Base-by-base conservation (phyloP, 768 basidiomycete species). In the Tricholoma bakamatsutake region DNA sequence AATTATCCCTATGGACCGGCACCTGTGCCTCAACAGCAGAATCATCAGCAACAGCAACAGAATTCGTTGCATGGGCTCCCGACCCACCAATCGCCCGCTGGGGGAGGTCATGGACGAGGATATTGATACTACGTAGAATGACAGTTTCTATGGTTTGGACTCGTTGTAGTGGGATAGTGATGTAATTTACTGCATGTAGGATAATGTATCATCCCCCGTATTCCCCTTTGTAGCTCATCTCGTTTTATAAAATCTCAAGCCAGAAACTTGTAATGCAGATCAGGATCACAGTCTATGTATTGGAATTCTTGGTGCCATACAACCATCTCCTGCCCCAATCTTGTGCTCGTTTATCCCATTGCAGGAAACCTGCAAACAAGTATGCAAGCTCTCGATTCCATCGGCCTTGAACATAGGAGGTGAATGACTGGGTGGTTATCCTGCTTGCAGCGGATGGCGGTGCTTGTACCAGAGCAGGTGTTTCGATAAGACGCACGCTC, bases 371-470 rank as follows among this genome's bases (percentile, higher is more conserved):
- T 18, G 67, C 60, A 55, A 79, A 80, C 21, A 80, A 57, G 37
- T 63, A 63, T 5, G 74, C 81, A 17, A 86, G 61, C 57, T 86
- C 77, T 12, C 75, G 67, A 61, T 87, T 87, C 85, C 85, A 87
- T 49, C 66, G 72, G 13, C 75, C 74, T 59, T 85, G 74, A 21
- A 86, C 40, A 39, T 82, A 71, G 2, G 76, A 64, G 4, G 67
- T 59, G 59, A 85, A 79, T 1, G 80, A 79, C 48, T 73, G 73
- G 3, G 71, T 65, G 17, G 73, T 68, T 56, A 84, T 79, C 27
- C 83, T 72, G n/a, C 72, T 64, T 17, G 81, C 80, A 24, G 85
- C 85, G 4, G 81, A 67, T 4, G 77, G 74, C 0, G 83, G 80
- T n/a, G 80, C 77, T 21, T 73, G 72, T 3, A 80, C 64, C 13